A percentile compares a stretch with the other conserved stretches of the same genome.
Conservation (phyloP, 73 alveolate species). For the Durusdinium trenchii region DNA sequence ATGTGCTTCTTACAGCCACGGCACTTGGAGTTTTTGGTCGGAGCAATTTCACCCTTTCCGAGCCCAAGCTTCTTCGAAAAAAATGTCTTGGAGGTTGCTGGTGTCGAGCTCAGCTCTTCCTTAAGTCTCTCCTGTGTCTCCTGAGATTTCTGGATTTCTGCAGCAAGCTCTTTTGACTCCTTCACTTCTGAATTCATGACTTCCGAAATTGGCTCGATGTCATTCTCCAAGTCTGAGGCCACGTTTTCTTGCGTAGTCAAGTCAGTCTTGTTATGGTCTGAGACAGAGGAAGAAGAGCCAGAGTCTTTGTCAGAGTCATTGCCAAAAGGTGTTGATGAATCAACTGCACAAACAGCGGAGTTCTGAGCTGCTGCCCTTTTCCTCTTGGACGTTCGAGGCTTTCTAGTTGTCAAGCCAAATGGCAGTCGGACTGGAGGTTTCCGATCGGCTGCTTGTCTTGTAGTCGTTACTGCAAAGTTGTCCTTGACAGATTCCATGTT, state of each 20-base stretch:
- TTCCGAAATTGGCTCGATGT: not conserved
- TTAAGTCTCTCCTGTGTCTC: not conserved
- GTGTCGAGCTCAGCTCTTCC: not conserved
- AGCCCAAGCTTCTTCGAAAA: not conserved
- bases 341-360: not conserved
- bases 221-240: not conserved
- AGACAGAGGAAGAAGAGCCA: not conserved
- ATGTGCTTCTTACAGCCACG: not conserved
- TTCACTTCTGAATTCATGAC: not conserved
- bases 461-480: not conserved
- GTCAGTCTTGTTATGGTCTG: not conserved
- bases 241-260: not conserved
- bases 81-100: not conserved
- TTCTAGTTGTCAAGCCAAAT: not conserved
- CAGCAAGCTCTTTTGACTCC: not conserved
- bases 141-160: not conserved
- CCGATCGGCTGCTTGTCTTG: not conserved
- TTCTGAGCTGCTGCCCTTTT: not conserved
- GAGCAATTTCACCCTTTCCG: not conserved
- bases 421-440: not conserved
- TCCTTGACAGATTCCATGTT: not conserved
- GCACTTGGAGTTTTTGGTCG: not conserved
- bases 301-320: not conserved
- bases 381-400: not conserved
- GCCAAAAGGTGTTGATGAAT: not conserved